Conservation (phyloP, 176 grass and related monocot species). For the Melocanna baccifera region DNA sequence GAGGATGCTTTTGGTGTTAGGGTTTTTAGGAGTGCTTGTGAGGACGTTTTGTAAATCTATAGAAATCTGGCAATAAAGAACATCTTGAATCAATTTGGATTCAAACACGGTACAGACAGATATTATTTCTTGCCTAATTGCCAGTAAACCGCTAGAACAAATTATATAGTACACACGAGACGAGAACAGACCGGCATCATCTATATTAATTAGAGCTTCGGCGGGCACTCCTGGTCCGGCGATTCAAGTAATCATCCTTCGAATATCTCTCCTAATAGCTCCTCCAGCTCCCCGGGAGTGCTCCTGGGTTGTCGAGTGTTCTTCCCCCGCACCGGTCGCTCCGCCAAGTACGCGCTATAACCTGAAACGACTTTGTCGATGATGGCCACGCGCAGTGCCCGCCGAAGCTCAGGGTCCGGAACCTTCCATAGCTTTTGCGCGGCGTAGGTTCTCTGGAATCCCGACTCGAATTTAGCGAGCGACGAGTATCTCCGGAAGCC, state of each 20-base stretch:
- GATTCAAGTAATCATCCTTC: neutral
- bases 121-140: no score
- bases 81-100: no score
- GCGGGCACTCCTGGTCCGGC: no score
- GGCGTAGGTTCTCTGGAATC: neutral
- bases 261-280: neutral
- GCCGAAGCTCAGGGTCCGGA: constrained; percentile 9
- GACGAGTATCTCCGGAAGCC: neutral
- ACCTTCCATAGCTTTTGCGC: constrained; percentile 4
- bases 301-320: neutral
- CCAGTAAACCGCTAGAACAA: no score
- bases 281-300: neutral
- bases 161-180: no score
- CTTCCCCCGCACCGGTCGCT: neutral
- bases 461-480: neutral
- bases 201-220: no score
- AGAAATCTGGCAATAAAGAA: no score
- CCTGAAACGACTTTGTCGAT: neutral
- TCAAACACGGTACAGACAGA: no score
- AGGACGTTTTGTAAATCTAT: no score
- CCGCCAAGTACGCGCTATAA: neutral
- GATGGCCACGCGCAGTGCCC: neutral
- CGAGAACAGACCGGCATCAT: no score
- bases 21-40: no score
- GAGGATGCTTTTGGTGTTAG: no score